Base-by-base conservation (phyloP, 805 yeast species). In the Cyberlindnera petersonii region DNA sequence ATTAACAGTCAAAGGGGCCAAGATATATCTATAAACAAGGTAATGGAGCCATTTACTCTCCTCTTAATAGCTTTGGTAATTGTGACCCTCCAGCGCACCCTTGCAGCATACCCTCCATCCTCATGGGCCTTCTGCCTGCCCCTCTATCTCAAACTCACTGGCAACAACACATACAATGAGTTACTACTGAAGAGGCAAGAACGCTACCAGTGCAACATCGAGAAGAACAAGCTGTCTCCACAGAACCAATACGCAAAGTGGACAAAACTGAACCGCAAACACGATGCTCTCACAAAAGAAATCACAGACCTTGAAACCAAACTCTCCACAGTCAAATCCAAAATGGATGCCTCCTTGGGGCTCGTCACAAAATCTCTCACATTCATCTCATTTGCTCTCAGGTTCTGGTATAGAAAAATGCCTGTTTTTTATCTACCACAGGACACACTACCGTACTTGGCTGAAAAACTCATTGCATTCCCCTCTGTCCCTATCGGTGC, bases 161-260 rank as follows among this genome's bases (percentile, higher is more conserved):
- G 24, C 33, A 42, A 35, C 38, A 28, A 33, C 13, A 36, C 34
- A 4, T 43, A 14, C 31, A 10, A 31, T 6, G 11, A 42, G 21
- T 37, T 72, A 19, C 52, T 58, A 13, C 40, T 46, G 3, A 52
- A 66, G 37, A 66, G 71, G 38, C 49, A 55, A 8, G 74, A 82
- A 46, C 73, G 79, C 35, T 56, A 60, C 13, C 59, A 63, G 15
- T 55, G 77, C 17, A 68, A 74, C 48, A 67, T 64, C 11, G 76
- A 79, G 50, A 73, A 87, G 44, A 66, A 75, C 22, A 46, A 69
- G 3, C 74, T 88, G 9, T 76, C 86, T 39, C 91, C 97, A 2
- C 96, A 91, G 60, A 97, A 93, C 58, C 80, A 93, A 53, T 93
- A 91, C 60, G 96, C 97, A 21, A 81, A 76, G 54, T 93, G 98